Evolutionary conservation across 345 rosid genomes (phyloP), one percentile per base, ranked within the genome.

Genomic region (Arabidopsis arenosa): DNA sequence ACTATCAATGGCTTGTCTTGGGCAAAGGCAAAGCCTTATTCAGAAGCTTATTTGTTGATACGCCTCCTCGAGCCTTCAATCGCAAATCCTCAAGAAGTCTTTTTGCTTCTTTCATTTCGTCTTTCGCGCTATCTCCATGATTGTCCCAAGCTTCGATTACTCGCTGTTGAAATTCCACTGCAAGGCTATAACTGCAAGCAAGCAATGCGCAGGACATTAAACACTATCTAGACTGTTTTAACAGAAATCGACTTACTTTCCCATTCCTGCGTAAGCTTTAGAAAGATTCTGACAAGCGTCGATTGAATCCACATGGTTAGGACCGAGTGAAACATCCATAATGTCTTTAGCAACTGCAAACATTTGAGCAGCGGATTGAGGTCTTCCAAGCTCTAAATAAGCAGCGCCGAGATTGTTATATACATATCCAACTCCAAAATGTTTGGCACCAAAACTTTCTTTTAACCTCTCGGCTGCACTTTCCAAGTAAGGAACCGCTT

Each of bases 241-340:
- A 23, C 26, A 23, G 2, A 23, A 12, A 36, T 37, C 12, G 12
- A 49, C 83, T 80, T 82, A 90, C 99, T 92, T 95, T 85, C 92
- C 89, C 88, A 87, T 85, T 66, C 84, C 84, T 23, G 26, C 26
- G 53, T 90, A 88, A 75, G 99, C 97, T 75, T 89, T 96, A 11
- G 99, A 86, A 45, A 93, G 94, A 82, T 95, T 95, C 81, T 89
- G 96, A 17, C 97, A 96, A 54, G 98, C 84, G 14, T 93, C 96
- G n/a, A 96, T 87, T 6, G 96, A 83, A 84, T 96, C 98, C 0
- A 82, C 87, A 82, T 93, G 96, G 64, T 89, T 83, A 3, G 99
- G 99, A 81, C 99, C 97, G 57, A 95, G 97, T 4, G 99, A 84
- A 26, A 87, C 87, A 80, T 92, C 99, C 98, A 95, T 89, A 67